These are phyloP conservation scores for Neofusicoccum parvum DNA, from an alignment of 2,329 filamentous ascomycete genomes.

Conservation along the genomic window DNA sequence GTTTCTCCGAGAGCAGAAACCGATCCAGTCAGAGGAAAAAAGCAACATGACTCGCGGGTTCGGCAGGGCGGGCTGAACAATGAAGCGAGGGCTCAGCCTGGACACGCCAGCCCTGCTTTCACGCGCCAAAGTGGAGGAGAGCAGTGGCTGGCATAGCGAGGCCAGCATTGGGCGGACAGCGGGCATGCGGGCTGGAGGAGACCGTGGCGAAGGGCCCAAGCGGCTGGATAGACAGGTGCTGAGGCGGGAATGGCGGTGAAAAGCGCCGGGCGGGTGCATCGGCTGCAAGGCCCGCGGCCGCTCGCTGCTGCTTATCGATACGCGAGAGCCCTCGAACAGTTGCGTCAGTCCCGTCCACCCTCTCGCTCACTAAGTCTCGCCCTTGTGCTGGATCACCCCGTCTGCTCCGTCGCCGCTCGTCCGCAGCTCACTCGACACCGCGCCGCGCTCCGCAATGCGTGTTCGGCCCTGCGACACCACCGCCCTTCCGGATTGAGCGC, in stretches of 20 bases:
- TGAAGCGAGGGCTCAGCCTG: too few species aligned
- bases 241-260: neutral
- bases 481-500: constrained; percentile 8
- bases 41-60: neutral
- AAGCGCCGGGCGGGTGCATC: neutral
- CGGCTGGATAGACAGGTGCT: too few species aligned
- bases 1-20: too few species aligned
- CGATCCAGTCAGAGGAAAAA: neutral
- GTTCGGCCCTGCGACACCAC: neutral
- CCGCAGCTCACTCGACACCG: neutral
- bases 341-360: constrained; percentile 2
- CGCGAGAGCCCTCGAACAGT: neutral
- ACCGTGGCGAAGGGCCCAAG: too few species aligned
- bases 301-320: neutral
- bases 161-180: neutral
- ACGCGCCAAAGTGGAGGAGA: neutral
- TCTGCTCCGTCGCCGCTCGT: neutral
- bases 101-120: neutral
- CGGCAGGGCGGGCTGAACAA: too few species aligned
- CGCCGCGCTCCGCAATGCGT: neutral
- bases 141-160: too few species aligned
- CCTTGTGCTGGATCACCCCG: neutral
- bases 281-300: neutral
- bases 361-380: neutral
- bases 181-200: neutral